phyloP scores from a whole-genome alignment of 2,329 filamentous ascomycete genomes.

The Huntiella savannae region DNA sequence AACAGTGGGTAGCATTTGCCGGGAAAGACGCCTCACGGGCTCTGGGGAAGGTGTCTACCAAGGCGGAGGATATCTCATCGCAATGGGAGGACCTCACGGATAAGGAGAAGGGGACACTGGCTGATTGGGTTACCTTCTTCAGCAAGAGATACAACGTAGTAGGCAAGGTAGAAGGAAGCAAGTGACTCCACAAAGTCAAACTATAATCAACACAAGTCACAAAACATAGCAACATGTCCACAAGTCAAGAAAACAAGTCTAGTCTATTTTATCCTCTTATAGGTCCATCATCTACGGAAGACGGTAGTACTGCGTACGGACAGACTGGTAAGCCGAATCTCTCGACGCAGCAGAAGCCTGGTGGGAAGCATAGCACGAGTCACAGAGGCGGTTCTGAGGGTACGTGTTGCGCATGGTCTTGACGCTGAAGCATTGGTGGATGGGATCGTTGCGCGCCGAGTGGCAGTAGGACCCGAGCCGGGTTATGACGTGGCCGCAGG shows the following conservation, averaged over 20 bases:
- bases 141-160: constrained; percentile 91
- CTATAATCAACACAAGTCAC: constrained; percentile 30
- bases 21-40: constrained; percentile 93
- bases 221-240: constrained; percentile 17
- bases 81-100: constrained; percentile 72
- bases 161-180: constrained; percentile 35
- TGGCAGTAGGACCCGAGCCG: constrained; percentile 54
- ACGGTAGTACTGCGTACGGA: not conserved
- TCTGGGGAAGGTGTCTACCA: constrained; percentile 69
- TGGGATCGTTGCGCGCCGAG: constrained; percentile 51
- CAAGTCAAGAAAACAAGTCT: not conserved
- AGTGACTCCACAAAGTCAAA: not conserved
- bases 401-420: constrained; percentile 44
- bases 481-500: constrained; percentile 40
- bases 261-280: not conserved
- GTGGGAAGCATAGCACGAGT: constrained; percentile 21
- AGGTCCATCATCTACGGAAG: not conserved
- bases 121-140: constrained; percentile 94
- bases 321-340: not conserved
- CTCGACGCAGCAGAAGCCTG: not conserved
- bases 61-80: constrained; percentile 60
- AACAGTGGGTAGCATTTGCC: constrained; percentile 54
- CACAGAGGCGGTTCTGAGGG: constrained; percentile 34
- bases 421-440: constrained; percentile 49
- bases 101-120: constrained; percentile 65